Conservation (phyloP, 768 basidiomycete genomes). For the Suillus fuscotomentosus region DNA sequence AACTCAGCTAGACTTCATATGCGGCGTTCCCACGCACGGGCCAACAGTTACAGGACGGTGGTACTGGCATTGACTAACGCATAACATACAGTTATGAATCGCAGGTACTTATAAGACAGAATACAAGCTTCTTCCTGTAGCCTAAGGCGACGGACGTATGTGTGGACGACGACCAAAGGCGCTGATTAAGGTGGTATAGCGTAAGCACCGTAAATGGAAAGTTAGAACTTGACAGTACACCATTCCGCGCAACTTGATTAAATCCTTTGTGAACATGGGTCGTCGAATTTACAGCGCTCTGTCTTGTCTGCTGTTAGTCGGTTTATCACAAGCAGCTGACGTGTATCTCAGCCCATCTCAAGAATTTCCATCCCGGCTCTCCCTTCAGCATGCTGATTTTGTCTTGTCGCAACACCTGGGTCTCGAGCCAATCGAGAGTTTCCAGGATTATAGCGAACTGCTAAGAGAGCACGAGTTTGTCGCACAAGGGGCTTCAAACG, state of each 20-base stretch:
- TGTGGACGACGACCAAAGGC: not conserved
- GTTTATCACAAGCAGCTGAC: conserved; percentile 47
- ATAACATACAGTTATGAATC: not conserved
- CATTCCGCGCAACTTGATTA: not conserved
- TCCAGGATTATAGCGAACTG: conserved; percentile 35
- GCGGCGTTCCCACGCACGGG: conserved; percentile 46
- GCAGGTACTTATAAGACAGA: not conserved
- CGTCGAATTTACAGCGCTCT: conserved; percentile 19
- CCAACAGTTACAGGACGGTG: conserved; percentile 17
- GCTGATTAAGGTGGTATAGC: not conserved
- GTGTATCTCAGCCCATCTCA: conserved; percentile 58
- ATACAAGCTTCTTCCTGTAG: not conserved
- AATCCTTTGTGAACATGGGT: conserved; percentile 15
- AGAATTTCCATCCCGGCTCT: conserved; percentile 38
- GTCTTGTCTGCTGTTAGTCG: conserved; percentile 26
- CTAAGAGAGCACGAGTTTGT: conserved; percentile 49
- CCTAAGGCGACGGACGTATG: not conserved
- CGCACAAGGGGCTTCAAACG: conserved; percentile 50
- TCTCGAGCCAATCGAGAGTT: conserved; percentile 61
- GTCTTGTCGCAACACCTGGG: conserved; percentile 68
- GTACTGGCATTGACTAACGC: not conserved
- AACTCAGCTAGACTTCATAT: conserved; percentile 36
- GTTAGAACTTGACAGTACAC: not conserved
- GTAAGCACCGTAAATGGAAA: not conserved
- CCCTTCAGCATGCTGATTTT: conserved; percentile 54